Evolutionary conservation across 208 protist genomes (phyloP), one percentile per base, ranked within the genome.

Genomic region (Acanthamoeba rhysodes): DNA sequence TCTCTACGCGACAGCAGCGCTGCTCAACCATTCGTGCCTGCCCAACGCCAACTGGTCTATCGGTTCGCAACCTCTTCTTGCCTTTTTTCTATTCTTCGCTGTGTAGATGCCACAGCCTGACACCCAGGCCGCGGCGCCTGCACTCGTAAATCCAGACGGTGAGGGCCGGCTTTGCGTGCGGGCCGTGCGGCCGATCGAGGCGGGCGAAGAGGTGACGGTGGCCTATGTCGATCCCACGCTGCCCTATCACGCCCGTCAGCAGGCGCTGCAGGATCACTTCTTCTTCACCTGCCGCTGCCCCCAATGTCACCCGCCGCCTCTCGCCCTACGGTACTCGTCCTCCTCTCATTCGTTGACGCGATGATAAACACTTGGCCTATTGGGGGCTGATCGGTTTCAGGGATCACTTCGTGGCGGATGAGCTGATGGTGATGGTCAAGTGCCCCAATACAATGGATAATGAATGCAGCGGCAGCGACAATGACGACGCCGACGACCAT

Each of bases 391-490:
- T 66, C 18, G 7, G 16, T 37, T n/a, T 16, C 9, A 88, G 80
- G 24, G 80, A 88, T 18, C 32, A 66, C 53, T 88, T 45, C 29
- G 80, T 88, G 45, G 80, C 80, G 6, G 80, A 88, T 22, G 80
- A 88, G 80, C 80, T 88, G 80, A 55, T 88, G 80, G 80, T 88
- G 53, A 88, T 88, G 80, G 41, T 88, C 29, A 88, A 88, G 80
- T 88, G 80, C 29, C 80, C 80, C 41, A 88, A 88, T 14, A 88
- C 80, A 4, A 55, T 88, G 74, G 74, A 84, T 2, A 41, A 45
- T 37, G 24, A 8, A 12, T 0, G 7, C 34, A 34, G 45, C 45
- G 41, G 29, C 1, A 37, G 22, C 29, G 80, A 88, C 4, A 50
- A 45, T 20, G 72, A 64, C n/a, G 50, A 88, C 8, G 50, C 3